phyloP scores from a whole-genome alignment of 2,329 filamentous ascomycete species.

The Ophiostoma sp. region DNA sequence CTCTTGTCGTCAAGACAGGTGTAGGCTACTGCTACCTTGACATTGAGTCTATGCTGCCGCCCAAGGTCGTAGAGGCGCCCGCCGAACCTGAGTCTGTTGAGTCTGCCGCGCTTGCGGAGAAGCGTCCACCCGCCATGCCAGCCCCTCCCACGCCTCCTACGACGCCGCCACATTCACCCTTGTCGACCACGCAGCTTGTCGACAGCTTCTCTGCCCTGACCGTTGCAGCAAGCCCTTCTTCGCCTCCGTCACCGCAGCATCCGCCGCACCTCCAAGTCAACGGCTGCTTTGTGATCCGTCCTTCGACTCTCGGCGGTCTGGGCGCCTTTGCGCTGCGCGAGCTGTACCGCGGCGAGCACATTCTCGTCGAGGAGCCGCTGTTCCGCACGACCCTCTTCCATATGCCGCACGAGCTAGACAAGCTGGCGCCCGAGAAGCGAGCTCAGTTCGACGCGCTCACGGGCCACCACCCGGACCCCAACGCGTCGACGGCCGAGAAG shows the following conservation, averaged over 20 bases:
- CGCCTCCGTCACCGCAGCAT: neutral
- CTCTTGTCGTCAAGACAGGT: slow-evolving; percentile 19
- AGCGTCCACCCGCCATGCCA: neutral
- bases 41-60: slow-evolving; percentile 17
- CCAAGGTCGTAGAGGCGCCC: slow-evolving; percentile 7
- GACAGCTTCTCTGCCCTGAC: neutral
- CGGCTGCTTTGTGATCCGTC: slow-evolving; percentile 37
- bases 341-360: slow-evolving; percentile 36
- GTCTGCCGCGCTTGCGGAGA: no score
- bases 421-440: slow-evolving; percentile 32
- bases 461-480: slow-evolving; percentile 25
- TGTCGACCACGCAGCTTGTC: neutral
- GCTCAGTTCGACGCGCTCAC: slow-evolving; percentile 38
- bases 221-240: neutral
- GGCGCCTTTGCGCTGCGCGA: slow-evolving; percentile 43
- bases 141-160: neutral
- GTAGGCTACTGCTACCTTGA: slow-evolving; percentile 24
- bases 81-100: neutral
- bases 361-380: slow-evolving; percentile 44
- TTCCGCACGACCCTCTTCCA: slow-evolving; percentile 32
- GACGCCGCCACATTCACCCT: neutral
- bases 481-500: slow-evolving; percentile 17
- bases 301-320: slow-evolving; percentile 40
- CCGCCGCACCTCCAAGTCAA: slow-evolving; percentile 30
- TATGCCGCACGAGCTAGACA: slow-evolving; percentile 36